Evolutionary conservation across 495 filamentous ascomycete genomes (phyloP).

Genomic region (Xylaria longipes): DNA sequence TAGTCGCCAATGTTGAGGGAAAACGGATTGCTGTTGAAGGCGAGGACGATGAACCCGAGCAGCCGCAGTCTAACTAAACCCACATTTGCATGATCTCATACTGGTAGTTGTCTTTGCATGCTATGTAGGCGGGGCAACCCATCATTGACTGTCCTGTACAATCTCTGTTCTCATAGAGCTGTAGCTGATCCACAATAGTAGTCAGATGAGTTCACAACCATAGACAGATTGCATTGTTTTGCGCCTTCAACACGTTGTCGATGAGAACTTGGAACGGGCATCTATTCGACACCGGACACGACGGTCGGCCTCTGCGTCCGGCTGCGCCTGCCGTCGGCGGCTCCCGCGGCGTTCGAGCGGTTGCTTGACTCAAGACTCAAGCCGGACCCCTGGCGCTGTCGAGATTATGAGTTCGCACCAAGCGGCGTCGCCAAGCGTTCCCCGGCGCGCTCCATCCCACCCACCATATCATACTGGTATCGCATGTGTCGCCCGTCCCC

Average conservation of each 20-base stretch:
- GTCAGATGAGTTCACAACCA: background rate
- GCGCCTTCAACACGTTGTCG: background rate
- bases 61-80: background rate
- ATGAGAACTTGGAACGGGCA: background rate
- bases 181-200: background rate
- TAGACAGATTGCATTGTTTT: background rate
- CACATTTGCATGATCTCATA: conserved; percentile 10
- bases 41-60: conserved; percentile 49
- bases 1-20: conserved; percentile 54
- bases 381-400: conserved; percentile 7
- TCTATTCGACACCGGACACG: conserved; percentile 1
- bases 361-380: background rate
- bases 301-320: background rate
- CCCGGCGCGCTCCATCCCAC: background rate
- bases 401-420: conserved; percentile 6
- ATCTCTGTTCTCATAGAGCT: conserved; percentile 3
- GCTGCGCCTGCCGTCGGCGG: background rate
- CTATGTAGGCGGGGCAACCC: background rate
- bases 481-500: background rate
- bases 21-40: conserved; percentile 50
- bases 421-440: conserved; percentile 3
- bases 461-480: background rate
- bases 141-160: background rate
- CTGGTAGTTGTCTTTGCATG: background rate
- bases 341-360: background rate